These are phyloP conservation scores for Piromyces sp. DNA, from an alignment of 192 early-diverging fungal species.

Conservation along the genomic window DNA sequence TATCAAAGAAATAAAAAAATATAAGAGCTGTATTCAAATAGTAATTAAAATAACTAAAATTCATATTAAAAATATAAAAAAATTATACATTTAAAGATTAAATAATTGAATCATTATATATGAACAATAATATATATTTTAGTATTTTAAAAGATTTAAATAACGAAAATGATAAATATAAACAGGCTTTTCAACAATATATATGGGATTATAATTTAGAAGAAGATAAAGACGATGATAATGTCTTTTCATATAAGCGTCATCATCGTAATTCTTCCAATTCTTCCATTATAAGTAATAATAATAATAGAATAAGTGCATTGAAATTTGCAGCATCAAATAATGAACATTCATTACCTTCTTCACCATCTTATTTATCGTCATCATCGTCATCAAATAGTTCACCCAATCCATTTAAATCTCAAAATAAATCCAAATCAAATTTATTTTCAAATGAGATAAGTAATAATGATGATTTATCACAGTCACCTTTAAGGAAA, in stretches of 20 bases:
- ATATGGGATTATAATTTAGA: not conserved
- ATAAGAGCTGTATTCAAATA: too few species aligned
- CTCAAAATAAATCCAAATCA: not conserved
- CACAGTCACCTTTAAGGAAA: not conserved
- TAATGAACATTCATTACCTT: not conserved
- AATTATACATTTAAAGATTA: too few species aligned
- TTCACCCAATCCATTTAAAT: not conserved
- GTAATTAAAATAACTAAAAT: too few species aligned
- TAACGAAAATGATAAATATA: not conserved
- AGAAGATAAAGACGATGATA: not conserved
- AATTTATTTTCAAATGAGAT: not conserved
- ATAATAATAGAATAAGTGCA: not conserved
- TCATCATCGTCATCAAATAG: not conserved
- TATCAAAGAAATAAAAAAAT: too few species aligned
- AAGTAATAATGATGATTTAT: not conserved
- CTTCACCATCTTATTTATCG: not conserved
- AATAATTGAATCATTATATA: not conserved
- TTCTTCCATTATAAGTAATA: not conserved
- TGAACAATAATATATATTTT: not conserved
- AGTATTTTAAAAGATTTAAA: not conserved
- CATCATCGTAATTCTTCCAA: not conserved
- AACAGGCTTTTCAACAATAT: not conserved
- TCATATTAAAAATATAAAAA: too few species aligned
- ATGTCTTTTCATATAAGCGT: not conserved
- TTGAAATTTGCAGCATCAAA: not conserved